Percentiles rank a stretch among this genome's conserved stretches.
Evolutionary conservation across 345 rosid genomes (phyloP).

Genomic region (Eucalyptus camaldulensis): DNA sequence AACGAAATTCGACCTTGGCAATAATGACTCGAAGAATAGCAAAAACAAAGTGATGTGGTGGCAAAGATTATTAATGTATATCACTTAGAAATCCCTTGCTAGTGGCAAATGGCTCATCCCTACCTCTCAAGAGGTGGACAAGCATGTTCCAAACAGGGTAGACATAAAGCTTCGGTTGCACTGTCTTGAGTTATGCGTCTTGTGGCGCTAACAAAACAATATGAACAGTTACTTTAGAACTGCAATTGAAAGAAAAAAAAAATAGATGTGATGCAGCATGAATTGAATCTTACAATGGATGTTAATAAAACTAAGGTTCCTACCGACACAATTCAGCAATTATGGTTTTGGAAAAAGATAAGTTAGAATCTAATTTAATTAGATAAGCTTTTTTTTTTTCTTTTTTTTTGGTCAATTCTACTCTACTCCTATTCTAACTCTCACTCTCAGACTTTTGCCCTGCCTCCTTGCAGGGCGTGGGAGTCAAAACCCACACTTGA

Average conservation of each 20-base stretch:
- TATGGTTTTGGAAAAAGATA: neutral
- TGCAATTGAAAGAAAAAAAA: neutral
- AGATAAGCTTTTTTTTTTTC: no score
- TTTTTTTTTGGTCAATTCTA: no score
- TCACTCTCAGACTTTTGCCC: no score
- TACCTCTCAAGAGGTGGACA: constrained; percentile 47
- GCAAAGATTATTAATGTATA: neutral
- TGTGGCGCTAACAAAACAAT: constrained; percentile 21
- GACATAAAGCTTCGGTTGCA: constrained; percentile 16
- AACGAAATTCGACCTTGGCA: neutral
- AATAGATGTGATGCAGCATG: neutral
- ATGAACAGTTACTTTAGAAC: constrained; percentile 1
- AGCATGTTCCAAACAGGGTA: constrained; percentile 29
- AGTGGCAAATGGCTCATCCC: neutral
- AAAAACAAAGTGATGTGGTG: neutral
- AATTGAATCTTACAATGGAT: neutral
- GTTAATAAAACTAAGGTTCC: neutral
- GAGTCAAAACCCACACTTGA: no score
- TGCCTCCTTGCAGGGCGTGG: no score
- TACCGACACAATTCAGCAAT: neutral
- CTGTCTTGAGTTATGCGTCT: constrained; percentile 24
- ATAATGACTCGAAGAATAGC: neutral
- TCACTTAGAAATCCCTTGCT: neutral
- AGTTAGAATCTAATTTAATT: neutral
- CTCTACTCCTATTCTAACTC: no score